Base-by-base conservation (phyloP, 2,329 filamentous ascomycete genomes). In the Aspergillus pseudoterreus region DNA sequence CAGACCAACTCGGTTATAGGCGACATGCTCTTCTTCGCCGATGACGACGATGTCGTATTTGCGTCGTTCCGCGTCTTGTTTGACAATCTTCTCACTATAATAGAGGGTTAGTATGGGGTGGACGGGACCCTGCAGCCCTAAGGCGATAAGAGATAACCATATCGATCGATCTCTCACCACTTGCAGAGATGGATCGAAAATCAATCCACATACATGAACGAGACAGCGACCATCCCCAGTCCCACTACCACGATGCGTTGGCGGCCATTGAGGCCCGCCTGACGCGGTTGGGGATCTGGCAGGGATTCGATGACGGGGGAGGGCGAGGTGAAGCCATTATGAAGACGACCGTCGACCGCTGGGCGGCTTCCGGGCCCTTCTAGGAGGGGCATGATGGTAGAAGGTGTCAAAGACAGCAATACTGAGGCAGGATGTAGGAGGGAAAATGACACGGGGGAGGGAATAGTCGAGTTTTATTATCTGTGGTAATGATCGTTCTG, bases 1-100 rank as follows among this genome's bases (percentile, higher is more conserved):
- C 46, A 96, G 77, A 3, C 91, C 91, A 27, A 96, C 91, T 52
- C 92, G 85, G 68, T 96, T 96, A 70, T 96, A 96, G 17, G 91
- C 91, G 49, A 95, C 76, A 74, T 96, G 87, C 17, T 87, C 77
- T 67, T 96, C 91, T 63, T 96, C 91, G 55, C 91, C 91, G 55
- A 96, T 87, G 10, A 96, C 90, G 1, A 90, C 80, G 47, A 96
- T 82, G 57, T 90, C 83, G 67, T 91, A 95, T 68, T 91, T 85
- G 62, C 85, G 78, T 56, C 82, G 73, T 63, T 87, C 85, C 1
- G 84, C 82, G 67, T 95, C 91, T 47, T 91, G 82, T 63, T 95
- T 95, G 64, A 95, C 78, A 9, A 96, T 72, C 71, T 96, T 96
- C 71, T 96, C 91, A 62, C 90, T 95, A 19, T 32, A 12, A 43